Evolutionary conservation across 2,329 filamentous ascomycete genomes (phyloP).

Genomic region (Colletotrichum lentis): DNA sequence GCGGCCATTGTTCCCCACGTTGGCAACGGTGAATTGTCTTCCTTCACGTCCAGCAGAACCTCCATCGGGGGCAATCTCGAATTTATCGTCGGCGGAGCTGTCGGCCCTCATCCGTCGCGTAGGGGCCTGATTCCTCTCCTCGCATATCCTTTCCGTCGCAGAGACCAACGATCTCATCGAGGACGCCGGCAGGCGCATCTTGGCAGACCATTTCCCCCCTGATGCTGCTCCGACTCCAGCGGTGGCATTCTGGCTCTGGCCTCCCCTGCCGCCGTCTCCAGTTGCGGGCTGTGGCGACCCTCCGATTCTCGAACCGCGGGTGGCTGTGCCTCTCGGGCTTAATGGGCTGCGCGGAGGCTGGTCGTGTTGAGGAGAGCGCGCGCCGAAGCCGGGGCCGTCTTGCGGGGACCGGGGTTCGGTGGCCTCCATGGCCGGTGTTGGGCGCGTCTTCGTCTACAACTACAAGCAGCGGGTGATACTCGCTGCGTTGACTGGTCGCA

Average conservation of each 20-base stretch:
- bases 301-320: slow-evolving; percentile 36
- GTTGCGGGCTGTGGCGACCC: slow-evolving; percentile 39
- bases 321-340: slow-evolving; percentile 23
- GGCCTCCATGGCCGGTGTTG: slow-evolving; percentile 41
- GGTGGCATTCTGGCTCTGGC: slow-evolving; percentile 29
- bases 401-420: slow-evolving; percentile 39
- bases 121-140: slow-evolving; percentile 49
- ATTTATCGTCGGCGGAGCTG: slow-evolving; percentile 58
- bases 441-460: slow-evolving; percentile 20
- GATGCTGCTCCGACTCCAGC: neutral
- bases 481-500: slow-evolving; percentile 36
- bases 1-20: slow-evolving; percentile 83
- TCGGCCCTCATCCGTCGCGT: slow-evolving; percentile 57
- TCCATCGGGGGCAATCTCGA: slow-evolving; percentile 67
- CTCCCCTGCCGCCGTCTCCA: slow-evolving; percentile 35
- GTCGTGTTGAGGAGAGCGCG: slow-evolving; percentile 26
- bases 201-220: slow-evolving; percentile 41
- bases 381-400: slow-evolving; percentile 28
- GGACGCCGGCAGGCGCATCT: slow-evolving; percentile 42
- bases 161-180: slow-evolving; percentile 54
- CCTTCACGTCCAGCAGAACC: slow-evolving; percentile 69
- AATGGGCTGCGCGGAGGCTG: slow-evolving; percentile 27
- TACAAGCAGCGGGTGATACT: slow-evolving; percentile 38
- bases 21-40: slow-evolving; percentile 79
- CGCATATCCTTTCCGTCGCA: slow-evolving; percentile 56